These are phyloP conservation scores for Fraxinus paxiana DNA, from an alignment of 305 asterid species.

Conservation along the genomic window DNA sequence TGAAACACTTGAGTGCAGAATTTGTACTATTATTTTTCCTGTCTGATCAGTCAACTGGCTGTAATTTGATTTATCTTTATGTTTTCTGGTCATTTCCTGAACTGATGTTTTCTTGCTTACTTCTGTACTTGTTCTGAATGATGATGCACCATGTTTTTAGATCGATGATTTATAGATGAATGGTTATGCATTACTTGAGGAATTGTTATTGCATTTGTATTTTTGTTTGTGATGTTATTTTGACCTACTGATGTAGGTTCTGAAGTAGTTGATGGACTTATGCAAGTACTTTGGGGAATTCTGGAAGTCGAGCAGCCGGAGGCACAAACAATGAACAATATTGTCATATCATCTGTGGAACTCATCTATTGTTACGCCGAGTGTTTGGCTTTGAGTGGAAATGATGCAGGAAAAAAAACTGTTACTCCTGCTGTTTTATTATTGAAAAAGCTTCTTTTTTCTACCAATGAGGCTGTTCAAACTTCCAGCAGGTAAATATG, in stretches of 20 bases:
- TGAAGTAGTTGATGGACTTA: conserved; percentile 85
- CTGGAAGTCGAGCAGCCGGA: conserved; percentile 94
- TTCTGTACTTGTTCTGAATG: conserved; percentile 14
- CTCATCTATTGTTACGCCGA: conserved; percentile 93
- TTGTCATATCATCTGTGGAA: conserved; percentile 84
- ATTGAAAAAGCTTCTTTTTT: conserved; percentile 74
- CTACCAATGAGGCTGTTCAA: conserved; percentile 92
- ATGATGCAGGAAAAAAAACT: conserved; percentile 54
- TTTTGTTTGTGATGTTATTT: conserved; percentile 14
- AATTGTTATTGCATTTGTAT: conserved; percentile 12
- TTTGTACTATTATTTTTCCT: neutral
- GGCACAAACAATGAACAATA: conserved; percentile 90
- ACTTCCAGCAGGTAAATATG: conserved; percentile 87
- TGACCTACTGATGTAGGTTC: conserved; percentile 60
- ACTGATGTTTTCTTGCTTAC: conserved; percentile 1
- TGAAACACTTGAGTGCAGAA: neutral
- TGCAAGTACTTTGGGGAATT: conserved; percentile 99
- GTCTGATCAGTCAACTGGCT: neutral
- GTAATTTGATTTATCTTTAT: conserved; percentile 3
- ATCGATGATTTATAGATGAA: neutral
- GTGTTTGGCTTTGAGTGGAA: conserved; percentile 80
- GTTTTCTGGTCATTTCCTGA: neutral
- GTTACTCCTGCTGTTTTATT: conserved; percentile 87
- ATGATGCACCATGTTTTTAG: neutral
- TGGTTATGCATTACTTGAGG: conserved; percentile 12